Evolutionary conservation across 2,329 filamentous ascomycete species (phyloP).

Genomic region (Pestalotiopsis sp.): DNA sequence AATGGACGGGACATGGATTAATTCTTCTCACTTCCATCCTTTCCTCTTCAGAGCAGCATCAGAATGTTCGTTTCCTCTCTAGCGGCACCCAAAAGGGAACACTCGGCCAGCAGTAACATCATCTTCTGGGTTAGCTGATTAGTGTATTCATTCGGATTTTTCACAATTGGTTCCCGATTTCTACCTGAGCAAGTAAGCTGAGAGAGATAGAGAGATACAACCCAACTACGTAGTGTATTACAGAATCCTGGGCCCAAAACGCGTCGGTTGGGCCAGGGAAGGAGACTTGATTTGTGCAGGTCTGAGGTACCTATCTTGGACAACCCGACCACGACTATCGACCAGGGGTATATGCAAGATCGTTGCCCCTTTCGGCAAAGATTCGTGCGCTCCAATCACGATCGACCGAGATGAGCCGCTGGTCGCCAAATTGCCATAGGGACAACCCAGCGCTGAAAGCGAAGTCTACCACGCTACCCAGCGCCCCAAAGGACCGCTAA

Average conservation of each 20-base stretch:
- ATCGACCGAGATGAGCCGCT: conserved; percentile 6
- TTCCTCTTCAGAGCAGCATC: background rate
- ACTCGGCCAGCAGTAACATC: too few relatives aligned
- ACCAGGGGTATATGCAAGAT: background rate
- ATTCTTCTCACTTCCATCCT: background rate
- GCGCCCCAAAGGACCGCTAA: background rate
- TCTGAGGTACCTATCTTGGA: conserved; percentile 2
- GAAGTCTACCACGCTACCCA: background rate
- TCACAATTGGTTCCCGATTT: too few relatives aligned
- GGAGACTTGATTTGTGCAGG: background rate
- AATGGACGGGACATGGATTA: background rate
- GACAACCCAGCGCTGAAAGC: background rate
- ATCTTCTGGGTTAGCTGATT: too few relatives aligned
- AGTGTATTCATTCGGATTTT: too few relatives aligned
- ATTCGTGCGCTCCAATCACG: conserved; percentile 1
- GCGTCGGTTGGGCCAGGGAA: background rate
- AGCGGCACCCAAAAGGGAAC: too few relatives aligned
- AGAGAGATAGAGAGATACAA: background rate
- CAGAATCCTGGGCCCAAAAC: background rate
- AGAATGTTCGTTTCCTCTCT: too few relatives aligned
- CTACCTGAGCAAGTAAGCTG: background rate
- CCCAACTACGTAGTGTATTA: background rate
- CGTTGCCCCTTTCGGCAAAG: conserved; percentile 10
- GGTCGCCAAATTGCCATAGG: background rate
- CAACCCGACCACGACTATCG: background rate